phyloP scores from a whole-genome alignment of 2,329 filamentous ascomycete species.

The Aspergillus intermedius region DNA sequence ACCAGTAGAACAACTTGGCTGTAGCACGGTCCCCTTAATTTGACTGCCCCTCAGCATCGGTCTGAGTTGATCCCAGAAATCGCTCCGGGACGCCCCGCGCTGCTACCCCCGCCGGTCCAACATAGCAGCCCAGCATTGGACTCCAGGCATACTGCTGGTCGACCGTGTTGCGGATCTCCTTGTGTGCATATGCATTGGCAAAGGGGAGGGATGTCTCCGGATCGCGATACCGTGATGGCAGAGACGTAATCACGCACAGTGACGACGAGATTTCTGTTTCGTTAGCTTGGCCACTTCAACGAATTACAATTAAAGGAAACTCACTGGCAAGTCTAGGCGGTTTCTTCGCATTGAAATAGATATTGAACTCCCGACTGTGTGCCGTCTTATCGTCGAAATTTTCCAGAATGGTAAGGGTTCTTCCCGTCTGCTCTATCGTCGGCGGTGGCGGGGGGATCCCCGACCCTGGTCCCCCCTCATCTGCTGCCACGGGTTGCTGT shows the following conservation, averaged over 20 bases:
- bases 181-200: conserved; percentile 69
- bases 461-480: conserved; percentile 17
- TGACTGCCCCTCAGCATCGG: conserved; percentile 1
- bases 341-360: conserved; percentile 51
- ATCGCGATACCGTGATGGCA: conserved; percentile 75
- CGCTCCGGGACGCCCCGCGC: conserved; percentile 74
- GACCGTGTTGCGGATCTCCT: conserved; percentile 66
- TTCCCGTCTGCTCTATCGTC: conserved; percentile 46
- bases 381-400: conserved; percentile 52
- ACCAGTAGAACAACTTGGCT: not conserved
- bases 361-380: conserved; percentile 48
- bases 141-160: conserved; percentile 78
- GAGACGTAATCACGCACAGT: conserved; percentile 75
- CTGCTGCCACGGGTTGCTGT: conserved; percentile 8
- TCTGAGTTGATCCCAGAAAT: conserved; percentile 45
- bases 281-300: not conserved
- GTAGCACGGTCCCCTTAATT: not conserved
- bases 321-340: conserved; percentile 43
- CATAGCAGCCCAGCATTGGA: conserved; percentile 71
- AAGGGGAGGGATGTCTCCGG: conserved; percentile 78
- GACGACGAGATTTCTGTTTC: conserved; percentile 40
- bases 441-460: conserved; percentile 25
- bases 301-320: conserved; percentile 16
- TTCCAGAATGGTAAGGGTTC: conserved; percentile 54
- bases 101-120: conserved; percentile 55